Evolutionary conservation across 768 basidiomycete species (phyloP), one percentile per base, ranked within the genome.

Genomic region (Hygrocybe coccinea): DNA sequence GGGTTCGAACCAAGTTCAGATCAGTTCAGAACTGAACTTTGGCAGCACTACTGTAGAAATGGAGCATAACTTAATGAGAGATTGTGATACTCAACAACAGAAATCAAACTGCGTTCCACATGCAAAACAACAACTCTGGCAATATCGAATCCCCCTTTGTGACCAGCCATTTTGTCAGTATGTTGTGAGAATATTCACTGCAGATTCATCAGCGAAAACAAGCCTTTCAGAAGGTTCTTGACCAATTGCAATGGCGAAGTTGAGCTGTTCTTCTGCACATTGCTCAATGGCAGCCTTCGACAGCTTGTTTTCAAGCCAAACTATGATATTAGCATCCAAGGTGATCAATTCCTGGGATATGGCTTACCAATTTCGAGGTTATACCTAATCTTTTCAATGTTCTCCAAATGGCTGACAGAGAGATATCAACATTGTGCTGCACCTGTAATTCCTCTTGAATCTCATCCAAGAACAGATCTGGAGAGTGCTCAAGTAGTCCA

Each of bases 161-260:
- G 51, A 25, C 59, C 59, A 58, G 10, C 45, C 57, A 33, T 55
- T 50, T 6, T 24, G 33, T 12, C 59, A 46, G 25, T 58, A 58
- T 12, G 60, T 44, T 2, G 57, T 59, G 8, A 49, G 54, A 5
- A 54, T 25, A 39, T 60, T 57, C 21, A 58, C 52, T 6, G 60
- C 52, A 22, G 53, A 49, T 43, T 60, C 57, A 41, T 60, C 60
- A 7, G 44, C 57, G 44, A 25, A 56, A 17, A 60, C 60, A 8
- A 60, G 38, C 17, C 46, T 41, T n/a, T 59, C 54, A 9, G 60
- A 38, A n/a, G 58, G 47, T 14, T 59, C 47, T 22, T 50, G 25
- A 3, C 58, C 58, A 24, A 59, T 56, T 21, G 52, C 46, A 35
- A 57, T 34, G 17, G 41, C 21, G 24, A 55, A 56, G 29, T 29